Evolutionary conservation across 1,284 basidiomycete genomes (phyloP).

Genomic region (Coniferiporia weirii): DNA sequence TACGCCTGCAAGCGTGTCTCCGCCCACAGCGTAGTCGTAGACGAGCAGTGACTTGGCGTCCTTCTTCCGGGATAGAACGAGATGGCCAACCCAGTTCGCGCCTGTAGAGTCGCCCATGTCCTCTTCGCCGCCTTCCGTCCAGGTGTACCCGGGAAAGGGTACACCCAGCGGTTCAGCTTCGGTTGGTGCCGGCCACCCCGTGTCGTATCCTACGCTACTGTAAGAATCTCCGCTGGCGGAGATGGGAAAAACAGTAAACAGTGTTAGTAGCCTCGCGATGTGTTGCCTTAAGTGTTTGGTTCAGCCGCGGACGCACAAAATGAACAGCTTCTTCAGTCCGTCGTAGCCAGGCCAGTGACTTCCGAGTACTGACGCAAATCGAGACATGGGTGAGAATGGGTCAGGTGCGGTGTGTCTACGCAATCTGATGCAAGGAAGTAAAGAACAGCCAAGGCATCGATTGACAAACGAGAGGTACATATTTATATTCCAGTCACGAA

Average conservation of each 20-base stretch:
- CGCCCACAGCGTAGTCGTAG: slow-evolving; percentile 47
- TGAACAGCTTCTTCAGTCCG: slow-evolving; percentile 8
- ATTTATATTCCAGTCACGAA: no score
- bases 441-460: no score
- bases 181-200: slow-evolving; percentile 27
- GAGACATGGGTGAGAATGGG: background rate
- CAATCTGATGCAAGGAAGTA: no score
- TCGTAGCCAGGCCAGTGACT: slow-evolving; percentile 12
- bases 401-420: background rate
- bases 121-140: slow-evolving; percentile 32
- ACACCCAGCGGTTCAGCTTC: slow-evolving; percentile 42
- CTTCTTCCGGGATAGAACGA: slow-evolving; percentile 30
- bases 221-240: slow-evolving; percentile 47
- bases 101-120: slow-evolving; percentile 4
- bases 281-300: background rate
- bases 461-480: no score
- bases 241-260: background rate
- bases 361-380: background rate
- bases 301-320: slow-evolving; percentile 5
- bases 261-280: background rate
- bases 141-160: slow-evolving; percentile 40
- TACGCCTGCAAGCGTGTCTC: slow-evolving; percentile 37
- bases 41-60: slow-evolving; percentile 36
- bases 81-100: slow-evolving; percentile 54
- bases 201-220: slow-evolving; percentile 36